Evolutionary conservation across 257 asterid species (phyloP).

Genomic region (Fraxinus anomala): DNA sequence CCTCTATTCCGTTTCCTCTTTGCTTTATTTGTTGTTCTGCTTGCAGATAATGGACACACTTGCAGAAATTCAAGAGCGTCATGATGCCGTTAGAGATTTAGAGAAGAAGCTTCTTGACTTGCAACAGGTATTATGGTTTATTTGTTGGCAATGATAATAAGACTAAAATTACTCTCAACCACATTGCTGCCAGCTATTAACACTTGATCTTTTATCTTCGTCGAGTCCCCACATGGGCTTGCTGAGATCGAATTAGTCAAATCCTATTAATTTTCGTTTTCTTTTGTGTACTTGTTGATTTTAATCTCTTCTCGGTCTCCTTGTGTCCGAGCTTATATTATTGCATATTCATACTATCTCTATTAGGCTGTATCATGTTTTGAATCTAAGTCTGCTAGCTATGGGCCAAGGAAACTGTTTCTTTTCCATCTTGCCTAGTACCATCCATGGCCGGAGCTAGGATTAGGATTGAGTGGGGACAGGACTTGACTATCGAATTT

Average conservation of each 20-base stretch:
- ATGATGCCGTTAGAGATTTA: slow-evolving; percentile 93
- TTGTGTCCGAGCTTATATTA: background rate
- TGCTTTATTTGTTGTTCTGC: background rate
- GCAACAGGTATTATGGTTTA: slow-evolving; percentile 71
- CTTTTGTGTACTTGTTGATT: too few relatives aligned
- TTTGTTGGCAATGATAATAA: slow-evolving; percentile 25
- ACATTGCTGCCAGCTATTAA: background rate
- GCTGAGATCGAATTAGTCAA: too few relatives aligned
- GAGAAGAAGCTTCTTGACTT: slow-evolving; percentile 94
- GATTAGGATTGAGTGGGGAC: too few relatives aligned
- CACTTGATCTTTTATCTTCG: too few relatives aligned
- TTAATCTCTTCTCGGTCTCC: background rate
- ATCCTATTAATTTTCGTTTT: too few relatives aligned
- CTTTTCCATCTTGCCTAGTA: background rate
- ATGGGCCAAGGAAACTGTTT: background rate
- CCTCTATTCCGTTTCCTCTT: background rate
- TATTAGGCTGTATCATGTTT: background rate
- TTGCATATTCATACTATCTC: background rate
- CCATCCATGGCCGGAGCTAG: background rate
- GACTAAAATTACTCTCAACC: background rate
- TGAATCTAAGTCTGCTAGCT: background rate
- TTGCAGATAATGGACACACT: slow-evolving; percentile 94
- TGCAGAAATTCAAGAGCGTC: slow-evolving; percentile 99
- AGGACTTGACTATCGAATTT: too few relatives aligned
- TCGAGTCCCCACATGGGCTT: too few relatives aligned